Evolutionary conservation across 2,329 filamentous ascomycete genomes (phyloP), one percentile per base, ranked within the genome.

Genomic region (Aspergillus awamori): DNA sequence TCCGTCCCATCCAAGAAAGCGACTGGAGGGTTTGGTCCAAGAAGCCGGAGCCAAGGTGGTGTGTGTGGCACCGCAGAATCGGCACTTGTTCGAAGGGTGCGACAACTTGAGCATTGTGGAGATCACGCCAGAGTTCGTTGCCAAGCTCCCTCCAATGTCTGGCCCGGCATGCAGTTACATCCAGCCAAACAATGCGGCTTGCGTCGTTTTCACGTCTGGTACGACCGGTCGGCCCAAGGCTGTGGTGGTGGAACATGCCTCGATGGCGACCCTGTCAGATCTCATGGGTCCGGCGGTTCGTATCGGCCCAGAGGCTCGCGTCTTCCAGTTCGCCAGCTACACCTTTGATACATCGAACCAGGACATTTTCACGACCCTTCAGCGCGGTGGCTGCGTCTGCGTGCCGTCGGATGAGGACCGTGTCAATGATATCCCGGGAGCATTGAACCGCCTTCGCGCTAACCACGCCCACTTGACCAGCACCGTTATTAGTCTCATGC

Each of bases 391-490:
- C 7, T 77, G 74, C 24, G 67, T 82, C n/a, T 81, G 79, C 61
- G 74, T 81, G 2, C 80, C 79, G 1, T 77, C 76, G 57, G 67
- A 79, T 63, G 59, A 73, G 58, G 74, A 79, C 10, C 74, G 80
- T 4, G 74, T 78, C 64, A 79, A 80, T 59, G 76, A 79, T 64
- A 66, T 54, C 11, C 62, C 43, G 57, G 52, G 5, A 17, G 28
- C 47, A 1, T 62, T 66, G 5, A 47, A 55, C 11, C 39, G 66
- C 0, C 59, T 72, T 10, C 59, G 69, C 17, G 69, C 58, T 64
- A 82, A 77, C 22, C 81, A 78, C 78, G 81, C 78, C 1, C 82
- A 83, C 67, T 79, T 87, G 70, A 88, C 86, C 0, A 81, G 84
- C 0, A 77, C 83, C 0, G 77, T 88, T 13, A 84, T 84, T 0